phyloP scores from a whole-genome alignment of 805 yeast species.

The Teunomyces pallodes region DNA sequence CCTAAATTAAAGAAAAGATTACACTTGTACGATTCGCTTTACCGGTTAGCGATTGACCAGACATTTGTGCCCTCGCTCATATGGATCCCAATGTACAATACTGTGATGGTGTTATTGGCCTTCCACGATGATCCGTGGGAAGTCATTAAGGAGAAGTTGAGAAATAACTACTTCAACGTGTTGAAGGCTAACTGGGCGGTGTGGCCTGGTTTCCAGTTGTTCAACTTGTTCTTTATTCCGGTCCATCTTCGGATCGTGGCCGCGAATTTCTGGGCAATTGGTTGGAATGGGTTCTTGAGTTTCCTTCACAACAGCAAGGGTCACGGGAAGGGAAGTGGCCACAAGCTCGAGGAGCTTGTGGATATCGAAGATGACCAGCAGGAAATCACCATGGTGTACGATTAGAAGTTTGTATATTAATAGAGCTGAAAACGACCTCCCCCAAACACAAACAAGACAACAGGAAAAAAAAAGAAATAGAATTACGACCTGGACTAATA shows the following conservation, averaged over 20 bases:
- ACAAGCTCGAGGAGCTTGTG: slow-evolving; percentile 34
- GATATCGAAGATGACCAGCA: slow-evolving; percentile 38
- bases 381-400: slow-evolving; percentile 34
- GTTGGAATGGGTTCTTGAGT: slow-evolving; percentile 44
- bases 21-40: slow-evolving; percentile 21
- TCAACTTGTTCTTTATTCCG: slow-evolving; percentile 38
- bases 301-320: slow-evolving; percentile 47
- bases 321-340: slow-evolving; percentile 39
- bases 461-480: neutral
- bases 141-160: slow-evolving; percentile 30
- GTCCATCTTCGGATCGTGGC: slow-evolving; percentile 37
- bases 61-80: slow-evolving; percentile 35
- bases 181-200: slow-evolving; percentile 40
- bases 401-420: slow-evolving; percentile 3
- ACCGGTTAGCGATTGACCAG: slow-evolving; percentile 35
- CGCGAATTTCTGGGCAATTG: slow-evolving; percentile 38
- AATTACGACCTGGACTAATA: neutral
- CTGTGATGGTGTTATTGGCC: slow-evolving; percentile 36
- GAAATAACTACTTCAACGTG: slow-evolving; percentile 41
- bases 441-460: no score
- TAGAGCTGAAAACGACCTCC: no score
- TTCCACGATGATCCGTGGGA: slow-evolving; percentile 34
- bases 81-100: slow-evolving; percentile 44
- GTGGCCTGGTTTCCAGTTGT: slow-evolving; percentile 41
- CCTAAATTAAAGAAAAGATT: slow-evolving; percentile 9